A percentile compares a stretch with the other conserved stretches of the same genome.
These are phyloP conservation scores for Nepenthes alata DNA, from an alignment of 179 eudicot species.

Conservation along the genomic window DNA sequence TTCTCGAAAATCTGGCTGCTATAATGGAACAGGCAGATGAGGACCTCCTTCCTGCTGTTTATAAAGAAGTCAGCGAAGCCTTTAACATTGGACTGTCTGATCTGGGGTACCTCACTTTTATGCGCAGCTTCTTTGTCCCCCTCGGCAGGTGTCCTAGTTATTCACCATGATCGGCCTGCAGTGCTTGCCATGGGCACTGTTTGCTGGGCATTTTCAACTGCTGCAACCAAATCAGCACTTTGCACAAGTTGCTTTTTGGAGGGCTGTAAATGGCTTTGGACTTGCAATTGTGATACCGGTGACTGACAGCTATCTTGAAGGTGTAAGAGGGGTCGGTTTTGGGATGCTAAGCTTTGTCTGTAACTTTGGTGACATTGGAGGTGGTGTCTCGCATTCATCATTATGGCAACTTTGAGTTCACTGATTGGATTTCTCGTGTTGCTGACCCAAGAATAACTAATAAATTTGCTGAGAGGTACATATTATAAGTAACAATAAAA, in stretches of 20 bases:
- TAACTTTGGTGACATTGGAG: conserved; percentile 74
- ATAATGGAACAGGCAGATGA: conserved; percentile 95
- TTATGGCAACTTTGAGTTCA: conserved; percentile 62
- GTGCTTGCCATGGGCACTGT: conserved; percentile 79
- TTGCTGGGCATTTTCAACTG: conserved; percentile 90
- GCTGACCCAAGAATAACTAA: conserved; percentile 52
- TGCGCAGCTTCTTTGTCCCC: conserved; percentile 76
- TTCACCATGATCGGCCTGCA: conserved; percentile 75
- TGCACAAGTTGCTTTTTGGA: conserved; percentile 71
- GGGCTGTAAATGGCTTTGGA: conserved; percentile 85
- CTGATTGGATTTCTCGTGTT: conserved; percentile 58
- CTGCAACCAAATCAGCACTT: conserved; percentile 66
- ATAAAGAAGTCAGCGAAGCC: conserved; percentile 90
- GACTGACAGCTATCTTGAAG: conserved; percentile 71
- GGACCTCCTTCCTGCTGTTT: conserved; percentile 83
- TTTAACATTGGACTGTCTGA: conserved; percentile 77
- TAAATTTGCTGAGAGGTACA: conserved; percentile 39
- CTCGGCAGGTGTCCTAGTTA: conserved; percentile 72
- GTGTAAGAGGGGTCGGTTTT: conserved; percentile 76
- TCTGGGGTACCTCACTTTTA: conserved; percentile 83
- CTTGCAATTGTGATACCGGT: conserved; percentile 95
- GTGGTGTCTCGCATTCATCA: conserved; percentile 70
- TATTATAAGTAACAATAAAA: no score
- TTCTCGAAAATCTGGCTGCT: conserved; percentile 83
- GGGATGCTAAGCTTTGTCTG: conserved; percentile 76